Evolutionary conservation across 192 early-diverging fungal genomes (phyloP), one percentile per base, ranked within the genome.

Genomic region (Backusella luteola): DNA sequence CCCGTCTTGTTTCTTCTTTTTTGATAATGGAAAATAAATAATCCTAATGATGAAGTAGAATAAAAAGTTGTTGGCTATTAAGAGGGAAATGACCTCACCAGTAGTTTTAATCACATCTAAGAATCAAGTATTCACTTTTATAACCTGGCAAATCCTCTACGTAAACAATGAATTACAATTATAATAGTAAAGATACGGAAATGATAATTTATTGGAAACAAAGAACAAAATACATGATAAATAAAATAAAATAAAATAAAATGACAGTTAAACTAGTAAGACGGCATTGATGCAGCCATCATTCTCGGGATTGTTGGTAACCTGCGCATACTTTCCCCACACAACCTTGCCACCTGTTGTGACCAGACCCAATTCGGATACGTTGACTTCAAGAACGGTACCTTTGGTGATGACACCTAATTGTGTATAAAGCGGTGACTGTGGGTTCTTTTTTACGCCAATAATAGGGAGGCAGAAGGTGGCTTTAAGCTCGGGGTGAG

Each of bases 401-500:
- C 98, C 98, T 88, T 98, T 99, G 71, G 98, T 99, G 67, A 99
- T 91, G 23, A 99, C 97, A 76, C 98, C 97, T 23, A 99, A 85
- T 83, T 96, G 94, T 9, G 98, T 98, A 87, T 97, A 98, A 84
- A 97, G 89, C 34, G 96, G 96, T 74, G 90, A 92, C 84, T 92
- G 93, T 66, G 97, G 98, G 87, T 98, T 99, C 94, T 99, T 99
- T 84, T 99, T 99, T 69, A 99, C 97, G 73, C 94, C 93, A 70
- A 99, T 91, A 59, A 99, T 98, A 14, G 97, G 96, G 71, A 99
- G 87, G 80, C 92, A 92, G 87, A 99, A 99, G 0, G 97, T 99
- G 15, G 98, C 98, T 78, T 91, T 94, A 67, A 99, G 91, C 84
- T 99, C 98, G 19, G 98, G 98, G 82, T 99, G 98, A 34, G 98